Evolutionary conservation across 208 protist genomes (phyloP).

Genomic region (Crithidia mellificae): DNA sequence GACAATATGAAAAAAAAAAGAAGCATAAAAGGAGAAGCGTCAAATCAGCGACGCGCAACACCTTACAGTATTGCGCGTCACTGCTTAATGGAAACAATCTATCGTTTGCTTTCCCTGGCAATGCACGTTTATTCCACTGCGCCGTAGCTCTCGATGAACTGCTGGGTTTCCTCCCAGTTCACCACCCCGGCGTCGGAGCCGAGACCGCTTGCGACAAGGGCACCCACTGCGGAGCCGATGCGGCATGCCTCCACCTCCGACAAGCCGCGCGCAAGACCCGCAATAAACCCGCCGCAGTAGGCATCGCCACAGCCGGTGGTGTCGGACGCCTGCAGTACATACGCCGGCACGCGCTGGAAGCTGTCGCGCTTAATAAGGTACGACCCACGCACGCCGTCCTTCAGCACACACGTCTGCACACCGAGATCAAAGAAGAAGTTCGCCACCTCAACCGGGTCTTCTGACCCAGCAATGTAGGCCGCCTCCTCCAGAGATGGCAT

Average conservation of each 20-base stretch:
- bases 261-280: slow-evolving; percentile 17
- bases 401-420: slow-evolving; percentile 22
- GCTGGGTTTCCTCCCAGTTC: slow-evolving; percentile 14
- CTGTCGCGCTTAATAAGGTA: slow-evolving; percentile 27
- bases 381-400: slow-evolving; percentile 22
- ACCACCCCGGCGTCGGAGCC: slow-evolving; percentile 31
- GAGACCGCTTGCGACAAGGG: slow-evolving; percentile 29
- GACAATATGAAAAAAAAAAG: slow-evolving; percentile 8
- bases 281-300: slow-evolving; percentile 29
- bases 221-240: slow-evolving; percentile 24
- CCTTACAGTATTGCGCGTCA: no score
- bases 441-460: slow-evolving; percentile 15
- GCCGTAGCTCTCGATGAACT: slow-evolving; percentile 9
- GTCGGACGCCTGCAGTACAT: slow-evolving; percentile 28
- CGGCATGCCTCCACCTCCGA: slow-evolving; percentile 21
- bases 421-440: slow-evolving; percentile 26
- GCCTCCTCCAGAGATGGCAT: slow-evolving; percentile 28
- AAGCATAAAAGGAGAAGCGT: no score
- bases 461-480: slow-evolving; percentile 6
- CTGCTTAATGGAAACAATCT: no score
- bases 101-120: background rate
- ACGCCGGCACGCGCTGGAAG: slow-evolving; percentile 24
- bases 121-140: slow-evolving; percentile 1
- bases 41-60: no score
- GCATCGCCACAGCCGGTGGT: slow-evolving; percentile 29